Percentiles rank a stretch among this genome's conserved stretches.
phyloP scores from a whole-genome alignment of 1,139 yeast species.

The Sugiyamaella xylanicola region DNA sequence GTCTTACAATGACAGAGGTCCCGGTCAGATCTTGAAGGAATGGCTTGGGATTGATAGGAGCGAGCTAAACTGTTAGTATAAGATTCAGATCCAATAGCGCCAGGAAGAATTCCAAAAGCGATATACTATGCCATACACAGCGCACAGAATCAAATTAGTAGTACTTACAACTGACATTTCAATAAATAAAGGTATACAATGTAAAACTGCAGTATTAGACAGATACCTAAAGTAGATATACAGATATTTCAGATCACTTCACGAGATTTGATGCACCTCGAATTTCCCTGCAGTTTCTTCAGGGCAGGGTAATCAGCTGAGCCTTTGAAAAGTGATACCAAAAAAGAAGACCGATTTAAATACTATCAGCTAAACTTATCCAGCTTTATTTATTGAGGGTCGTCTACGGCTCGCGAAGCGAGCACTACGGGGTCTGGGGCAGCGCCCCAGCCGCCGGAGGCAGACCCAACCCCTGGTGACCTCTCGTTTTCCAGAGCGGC shows the following conservation, averaged over 20 bases:
- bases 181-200: too few relatives aligned
- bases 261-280: neutral
- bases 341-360: too few relatives aligned
- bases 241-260: neutral
- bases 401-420: neutral
- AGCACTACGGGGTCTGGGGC: neutral
- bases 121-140: too few relatives aligned
- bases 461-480: neutral
- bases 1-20: constrained; percentile 72
- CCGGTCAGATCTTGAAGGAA: constrained; percentile 75
- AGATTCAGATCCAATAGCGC: too few relatives aligned
- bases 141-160: too few relatives aligned
- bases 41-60: constrained; percentile 89
- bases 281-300: neutral
- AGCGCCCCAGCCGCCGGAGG: neutral
- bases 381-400: too few relatives aligned
- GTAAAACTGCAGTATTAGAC: too few relatives aligned
- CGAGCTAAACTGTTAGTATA: constrained; percentile 47
- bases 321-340: too few relatives aligned
- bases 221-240: neutral
- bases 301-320: neutral
- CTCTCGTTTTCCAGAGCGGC: neutral
- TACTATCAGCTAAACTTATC: too few relatives aligned
- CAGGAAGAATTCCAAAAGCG: too few relatives aligned
- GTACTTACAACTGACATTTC: constrained; percentile 7